These are phyloP conservation scores for Conringia planisiliqua DNA, from an alignment of 345 rosid species.

Conservation along the genomic window DNA sequence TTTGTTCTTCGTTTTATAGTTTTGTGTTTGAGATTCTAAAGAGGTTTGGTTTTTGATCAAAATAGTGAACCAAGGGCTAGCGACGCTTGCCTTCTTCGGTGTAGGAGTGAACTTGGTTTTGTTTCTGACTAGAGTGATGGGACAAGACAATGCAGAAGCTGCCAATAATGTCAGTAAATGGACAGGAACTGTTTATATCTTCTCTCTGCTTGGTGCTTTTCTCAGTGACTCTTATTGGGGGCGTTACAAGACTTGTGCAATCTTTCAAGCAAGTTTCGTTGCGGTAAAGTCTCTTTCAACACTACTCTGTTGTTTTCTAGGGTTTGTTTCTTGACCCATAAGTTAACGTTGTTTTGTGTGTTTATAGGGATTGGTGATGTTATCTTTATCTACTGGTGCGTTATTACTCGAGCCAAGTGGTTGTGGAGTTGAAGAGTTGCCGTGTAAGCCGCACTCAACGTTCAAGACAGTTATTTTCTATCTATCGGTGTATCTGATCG, in stretches of 20 bases:
- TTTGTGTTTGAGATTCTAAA: background rate
- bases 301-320: background rate
- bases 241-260: constrained; percentile 86
- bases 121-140: constrained; percentile 82
- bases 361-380: constrained; percentile 61
- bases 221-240: constrained; percentile 99
- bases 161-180: constrained; percentile 97
- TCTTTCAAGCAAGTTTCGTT: constrained; percentile 87
- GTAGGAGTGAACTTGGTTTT: constrained; percentile 91
- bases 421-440: constrained; percentile 58
- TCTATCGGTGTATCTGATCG: constrained; percentile 70
- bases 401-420: constrained; percentile 70
- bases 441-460: constrained; percentile 66
- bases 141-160: constrained; percentile 86
- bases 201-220: constrained; percentile 94
- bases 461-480: constrained; percentile 53
- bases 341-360: constrained; percentile 13
- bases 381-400: constrained; percentile 55
- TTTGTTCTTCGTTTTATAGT: background rate
- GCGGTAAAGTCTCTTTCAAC: constrained; percentile 44
- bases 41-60: background rate
- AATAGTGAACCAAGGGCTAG: constrained; percentile 95
- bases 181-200: constrained; percentile 96
- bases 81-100: constrained; percentile 91
- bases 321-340: background rate